Evolutionary conservation across 2,329 filamentous ascomycete species (phyloP).

Genomic region (Epichloe glyceriae): DNA sequence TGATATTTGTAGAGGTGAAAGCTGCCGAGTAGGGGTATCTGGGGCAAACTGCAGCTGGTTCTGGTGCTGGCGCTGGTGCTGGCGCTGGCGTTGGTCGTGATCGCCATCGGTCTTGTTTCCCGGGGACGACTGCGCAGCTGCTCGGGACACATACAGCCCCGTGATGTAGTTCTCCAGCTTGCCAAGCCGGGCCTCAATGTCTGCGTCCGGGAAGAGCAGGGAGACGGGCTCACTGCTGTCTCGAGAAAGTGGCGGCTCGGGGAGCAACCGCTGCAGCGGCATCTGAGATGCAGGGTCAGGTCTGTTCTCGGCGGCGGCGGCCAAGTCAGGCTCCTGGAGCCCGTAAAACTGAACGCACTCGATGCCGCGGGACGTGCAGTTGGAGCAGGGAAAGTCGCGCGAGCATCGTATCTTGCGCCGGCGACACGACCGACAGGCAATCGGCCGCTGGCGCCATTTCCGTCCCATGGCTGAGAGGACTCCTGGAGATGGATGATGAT

Average conservation of each 20-base stretch:
- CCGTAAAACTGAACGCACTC: constrained; percentile 10
- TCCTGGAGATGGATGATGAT: no score
- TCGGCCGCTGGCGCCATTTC: constrained; percentile 18
- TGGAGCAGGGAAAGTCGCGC: constrained; percentile 20
- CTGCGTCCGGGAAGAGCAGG: background rate
- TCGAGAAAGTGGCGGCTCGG: background rate
- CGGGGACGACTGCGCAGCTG: background rate
- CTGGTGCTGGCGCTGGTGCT: no score
- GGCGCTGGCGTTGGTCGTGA: background rate
- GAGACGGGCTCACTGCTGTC: background rate
- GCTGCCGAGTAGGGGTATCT: background rate
- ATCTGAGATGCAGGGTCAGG: background rate
- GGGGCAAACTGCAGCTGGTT: background rate
- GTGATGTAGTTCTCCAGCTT: constrained; percentile 1
- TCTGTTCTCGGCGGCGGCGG: no score
- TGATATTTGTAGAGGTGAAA: background rate
- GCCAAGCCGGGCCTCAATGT: constrained; percentile 2
- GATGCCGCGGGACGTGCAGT: constrained; percentile 19
- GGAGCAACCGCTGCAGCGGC: background rate
- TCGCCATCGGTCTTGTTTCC: background rate
- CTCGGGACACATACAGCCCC: background rate
- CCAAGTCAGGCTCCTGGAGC: background rate
- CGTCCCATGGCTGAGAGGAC: constrained; percentile 12
- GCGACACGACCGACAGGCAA: constrained; percentile 20
- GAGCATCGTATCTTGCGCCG: constrained; percentile 20